Conservation (phyloP, 257 asterid species). For the Penstemon davidsonii region DNA sequence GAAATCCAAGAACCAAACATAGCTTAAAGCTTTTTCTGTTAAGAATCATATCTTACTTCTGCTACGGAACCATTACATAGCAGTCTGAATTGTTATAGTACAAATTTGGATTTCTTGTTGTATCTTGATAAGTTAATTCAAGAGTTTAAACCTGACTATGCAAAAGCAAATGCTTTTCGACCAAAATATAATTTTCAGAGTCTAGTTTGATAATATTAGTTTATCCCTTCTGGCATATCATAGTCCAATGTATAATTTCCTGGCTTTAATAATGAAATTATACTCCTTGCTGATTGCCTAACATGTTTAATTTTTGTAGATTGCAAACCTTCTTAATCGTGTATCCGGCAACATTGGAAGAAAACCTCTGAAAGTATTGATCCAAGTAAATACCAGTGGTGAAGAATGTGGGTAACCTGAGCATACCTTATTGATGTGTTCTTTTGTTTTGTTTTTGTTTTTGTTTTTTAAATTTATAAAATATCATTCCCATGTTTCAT, state of each 20-base stretch:
- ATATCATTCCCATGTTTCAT: background rate
- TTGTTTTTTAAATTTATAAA: background rate
- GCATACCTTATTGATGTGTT: constrained; percentile 28
- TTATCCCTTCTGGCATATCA: constrained; percentile 10
- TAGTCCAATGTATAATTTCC: constrained; percentile 10
- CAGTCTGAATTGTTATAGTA: too few relatives aligned
- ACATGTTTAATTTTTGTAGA: constrained; percentile 40
- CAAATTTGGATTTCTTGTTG: background rate
- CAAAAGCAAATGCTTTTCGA: too few relatives aligned
- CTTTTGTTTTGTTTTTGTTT: too few relatives aligned
- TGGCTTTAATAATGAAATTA: constrained; percentile 1
- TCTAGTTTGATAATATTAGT: constrained; percentile 5
- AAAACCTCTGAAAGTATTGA: constrained; percentile 76
- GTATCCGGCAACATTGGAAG: constrained; percentile 74
- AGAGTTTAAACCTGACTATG: too few relatives aligned
- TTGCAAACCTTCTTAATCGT: constrained; percentile 82
- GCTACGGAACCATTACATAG: background rate
- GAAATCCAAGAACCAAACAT: too few relatives aligned
- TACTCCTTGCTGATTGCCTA: background rate
- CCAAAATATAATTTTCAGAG: too few relatives aligned
- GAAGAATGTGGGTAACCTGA: constrained; percentile 86
- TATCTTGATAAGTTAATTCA: constrained; percentile 8
- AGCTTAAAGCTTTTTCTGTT: background rate
- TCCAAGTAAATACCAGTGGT: constrained; percentile 97
- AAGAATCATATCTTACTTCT: background rate